Percentiles rank a stretch among this genome's conserved stretches.
Evolutionary conservation across 768 basidiomycete genomes (phyloP).

Genomic region (Neoboletus magnificus): DNA sequence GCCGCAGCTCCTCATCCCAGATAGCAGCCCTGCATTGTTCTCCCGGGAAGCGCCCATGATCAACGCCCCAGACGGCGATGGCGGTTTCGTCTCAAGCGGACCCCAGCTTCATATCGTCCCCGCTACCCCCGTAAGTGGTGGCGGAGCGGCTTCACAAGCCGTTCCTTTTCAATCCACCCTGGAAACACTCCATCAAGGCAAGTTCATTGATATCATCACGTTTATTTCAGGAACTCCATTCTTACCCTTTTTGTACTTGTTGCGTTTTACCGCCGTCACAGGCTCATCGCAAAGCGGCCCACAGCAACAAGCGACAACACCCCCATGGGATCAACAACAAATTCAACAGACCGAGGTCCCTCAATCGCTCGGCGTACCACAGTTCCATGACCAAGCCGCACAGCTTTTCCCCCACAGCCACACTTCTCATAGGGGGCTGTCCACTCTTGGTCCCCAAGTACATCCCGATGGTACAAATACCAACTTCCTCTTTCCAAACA

Average conservation of each 20-base stretch:
- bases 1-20: constrained; percentile 56
- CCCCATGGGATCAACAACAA: constrained; percentile 36
- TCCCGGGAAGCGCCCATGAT: constrained; percentile 50
- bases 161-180: constrained; percentile 52
- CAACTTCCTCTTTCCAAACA: constrained; percentile 37
- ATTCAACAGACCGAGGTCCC: constrained; percentile 33
- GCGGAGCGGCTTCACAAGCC: constrained; percentile 43
- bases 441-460: constrained; percentile 30
- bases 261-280: constrained; percentile 29
- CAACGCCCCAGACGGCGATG: constrained; percentile 60
- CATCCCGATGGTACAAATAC: constrained; percentile 37
- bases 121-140: constrained; percentile 74
- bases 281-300: constrained; percentile 30
- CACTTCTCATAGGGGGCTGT: constrained; percentile 36
- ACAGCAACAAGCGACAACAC: constrained; percentile 34
- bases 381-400: constrained; percentile 26
- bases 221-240: constrained; percentile 31
- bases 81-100: constrained; percentile 43
- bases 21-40: constrained; percentile 42
- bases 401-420: constrained; percentile 36
- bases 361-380: constrained; percentile 29
- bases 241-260: constrained; percentile 27
- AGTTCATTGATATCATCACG: constrained; percentile 34
- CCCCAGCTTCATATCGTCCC: constrained; percentile 78
- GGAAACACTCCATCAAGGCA: constrained; percentile 52